Base-by-base conservation (phyloP, 1,284 basidiomycete genomes). In the Apiotrichum gamsii region DNA sequence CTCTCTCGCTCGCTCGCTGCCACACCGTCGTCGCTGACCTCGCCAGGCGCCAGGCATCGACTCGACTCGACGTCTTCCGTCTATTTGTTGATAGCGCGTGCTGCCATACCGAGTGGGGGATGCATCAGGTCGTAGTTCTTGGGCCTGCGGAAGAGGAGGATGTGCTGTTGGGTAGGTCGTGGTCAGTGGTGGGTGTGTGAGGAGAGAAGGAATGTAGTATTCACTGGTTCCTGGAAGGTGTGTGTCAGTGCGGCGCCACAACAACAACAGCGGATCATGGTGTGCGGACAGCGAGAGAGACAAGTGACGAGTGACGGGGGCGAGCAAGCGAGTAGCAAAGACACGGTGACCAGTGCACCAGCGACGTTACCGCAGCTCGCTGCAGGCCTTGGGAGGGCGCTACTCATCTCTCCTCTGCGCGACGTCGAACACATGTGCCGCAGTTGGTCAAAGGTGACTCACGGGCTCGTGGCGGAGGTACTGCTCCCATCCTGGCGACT, bases 401-500 rank as follows among this genome's bases (percentile, higher is more conserved):
- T n/a, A n/a, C n/a, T n/a, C n/a, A n/a, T n/a, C n/a, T n/a, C n/a
- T n/a, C n/a, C n/a, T n/a, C n/a, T n/a, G n/a, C n/a, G n/a, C n/a
- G n/a, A n/a, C n/a, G n/a, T n/a, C n/a, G n/a, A n/a, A n/a, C n/a
- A n/a, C n/a, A n/a, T n/a, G n/a, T n/a, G n/a, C n/a, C n/a, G n/a
- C n/a, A n/a, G n/a, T n/a, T n/a, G n/a, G n/a, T n/a, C n/a, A n/a
- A n/a, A 23, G 37, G 9, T 25, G 9, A 63, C 68, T 62, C 34
- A 70, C 68, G 45, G 68, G 68, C 24, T 72, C 69, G 40, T 74
- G 72, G 19, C 72, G 64, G 64, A 74, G 70, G 62, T 73, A 74
- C 70, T 72, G 72, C 57, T 73, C 66, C 72, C 72, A 74, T 45
- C 72, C 71, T 37, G 69, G 69, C 31, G 65, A 69, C 49, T 74